Evolutionary conservation across 164 flowering plant species (phyloP).

Genomic region (Kalanchoe fedtschenkoi): DNA sequence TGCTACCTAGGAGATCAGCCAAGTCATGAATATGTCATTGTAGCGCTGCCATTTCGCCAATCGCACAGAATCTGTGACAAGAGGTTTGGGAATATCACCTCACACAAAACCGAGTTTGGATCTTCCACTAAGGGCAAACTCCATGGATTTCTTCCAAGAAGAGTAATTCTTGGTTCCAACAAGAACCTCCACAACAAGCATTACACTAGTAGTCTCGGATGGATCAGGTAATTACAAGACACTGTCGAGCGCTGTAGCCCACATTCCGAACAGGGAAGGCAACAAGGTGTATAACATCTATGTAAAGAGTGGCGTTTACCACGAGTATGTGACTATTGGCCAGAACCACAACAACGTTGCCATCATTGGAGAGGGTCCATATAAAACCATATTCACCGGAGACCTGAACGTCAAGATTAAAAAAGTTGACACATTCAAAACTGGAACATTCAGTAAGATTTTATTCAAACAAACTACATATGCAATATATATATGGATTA

Average conservation of each 20-base stretch:
- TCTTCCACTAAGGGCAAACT: too few relatives aligned
- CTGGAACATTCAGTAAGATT: slow-evolving; percentile 39
- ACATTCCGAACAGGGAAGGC: slow-evolving; percentile 27
- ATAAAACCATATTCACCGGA: slow-evolving; percentile 60
- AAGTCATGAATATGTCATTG: too few relatives aligned
- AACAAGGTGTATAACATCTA: slow-evolving; percentile 32
- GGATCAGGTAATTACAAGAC: slow-evolving; percentile 61
- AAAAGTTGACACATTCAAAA: slow-evolving; percentile 45
- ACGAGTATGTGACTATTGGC: slow-evolving; percentile 34
- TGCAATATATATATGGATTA: too few relatives aligned
- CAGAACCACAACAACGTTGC: slow-evolving; percentile 34
- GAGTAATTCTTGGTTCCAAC: too few relatives aligned
- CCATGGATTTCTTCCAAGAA: too few relatives aligned
- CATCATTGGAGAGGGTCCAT: slow-evolving; percentile 75
- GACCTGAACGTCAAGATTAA: slow-evolving; percentile 41
- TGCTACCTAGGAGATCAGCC: too few relatives aligned
- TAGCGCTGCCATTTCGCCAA: too few relatives aligned
- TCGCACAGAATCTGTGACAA: too few relatives aligned
- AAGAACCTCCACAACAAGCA: too few relatives aligned
- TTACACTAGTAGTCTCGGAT: slow-evolving; percentile 69
- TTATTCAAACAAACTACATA: background rate
- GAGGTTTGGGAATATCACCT: too few relatives aligned
- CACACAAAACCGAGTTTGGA: too few relatives aligned
- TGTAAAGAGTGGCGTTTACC: slow-evolving; percentile 60
- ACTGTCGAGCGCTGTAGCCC: slow-evolving; percentile 37